These are phyloP conservation scores for Carnegiea gigantea DNA, from an alignment of 179 eudicot genomes.

Conservation along the genomic window DNA sequence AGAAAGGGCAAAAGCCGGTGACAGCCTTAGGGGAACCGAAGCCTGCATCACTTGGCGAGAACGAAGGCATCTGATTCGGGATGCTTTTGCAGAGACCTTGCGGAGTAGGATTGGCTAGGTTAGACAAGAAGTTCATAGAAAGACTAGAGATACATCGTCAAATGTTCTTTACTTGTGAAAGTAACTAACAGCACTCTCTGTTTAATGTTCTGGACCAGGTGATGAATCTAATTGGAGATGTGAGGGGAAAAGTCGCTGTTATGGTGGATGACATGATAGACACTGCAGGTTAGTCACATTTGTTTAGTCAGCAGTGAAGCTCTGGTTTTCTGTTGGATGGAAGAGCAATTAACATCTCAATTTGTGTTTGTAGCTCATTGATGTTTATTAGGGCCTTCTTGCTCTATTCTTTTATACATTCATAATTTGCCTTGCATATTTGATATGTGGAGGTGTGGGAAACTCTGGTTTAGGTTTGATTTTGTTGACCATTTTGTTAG, in stretches of 20 bases:
- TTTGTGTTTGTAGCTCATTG: background rate
- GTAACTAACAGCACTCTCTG: background rate
- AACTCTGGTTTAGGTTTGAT: background rate
- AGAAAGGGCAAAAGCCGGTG: too few relatives aligned
- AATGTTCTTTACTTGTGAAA: background rate
- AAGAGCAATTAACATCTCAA: background rate
- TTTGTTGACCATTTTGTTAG: background rate
- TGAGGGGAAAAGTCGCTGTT: slow-evolving; percentile 95
- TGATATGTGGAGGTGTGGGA: too few relatives aligned
- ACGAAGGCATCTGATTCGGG: too few relatives aligned
- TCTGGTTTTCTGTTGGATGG: background rate
- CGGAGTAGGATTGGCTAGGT: too few relatives aligned
- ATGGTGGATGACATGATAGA: slow-evolving; percentile 99
- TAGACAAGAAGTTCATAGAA: too few relatives aligned
- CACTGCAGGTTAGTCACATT: slow-evolving; percentile 73
- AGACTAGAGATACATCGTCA: too few relatives aligned
- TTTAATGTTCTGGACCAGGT: slow-evolving; percentile 42
- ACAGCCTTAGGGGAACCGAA: too few relatives aligned
- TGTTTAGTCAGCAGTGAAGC: background rate
- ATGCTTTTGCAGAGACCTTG: too few relatives aligned
- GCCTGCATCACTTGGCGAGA: too few relatives aligned
- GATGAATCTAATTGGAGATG: slow-evolving; percentile 98
- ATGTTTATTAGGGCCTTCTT: background rate
- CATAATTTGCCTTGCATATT: too few relatives aligned
- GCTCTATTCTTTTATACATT: too few relatives aligned